Evolutionary conservation across 2,329 filamentous ascomycete genomes (phyloP).

Genomic region (Alternaria metachromatica): DNA sequence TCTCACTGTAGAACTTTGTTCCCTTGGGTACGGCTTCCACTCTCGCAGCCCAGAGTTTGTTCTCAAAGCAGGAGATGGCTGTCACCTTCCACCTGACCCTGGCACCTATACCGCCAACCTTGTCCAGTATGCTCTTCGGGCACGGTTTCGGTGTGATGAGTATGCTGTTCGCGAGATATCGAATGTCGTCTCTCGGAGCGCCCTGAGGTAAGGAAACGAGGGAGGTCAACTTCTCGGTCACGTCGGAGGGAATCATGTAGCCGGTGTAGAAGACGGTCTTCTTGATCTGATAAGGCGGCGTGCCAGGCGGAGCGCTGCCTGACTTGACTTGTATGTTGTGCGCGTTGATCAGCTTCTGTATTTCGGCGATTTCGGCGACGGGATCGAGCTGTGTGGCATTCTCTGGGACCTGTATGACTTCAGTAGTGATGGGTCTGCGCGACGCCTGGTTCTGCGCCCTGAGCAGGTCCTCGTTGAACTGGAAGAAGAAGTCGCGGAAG

Average conservation of each 20-base stretch:
- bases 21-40: conserved; percentile 74
- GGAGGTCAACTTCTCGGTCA: conserved; percentile 74
- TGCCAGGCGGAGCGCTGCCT: conserved; percentile 53
- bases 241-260: conserved; percentile 78
- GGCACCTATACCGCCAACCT: conserved; percentile 84
- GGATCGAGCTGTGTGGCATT: conserved; percentile 76
- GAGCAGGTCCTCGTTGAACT: conserved; percentile 72
- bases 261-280: conserved; percentile 91
- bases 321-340: conserved; percentile 72
- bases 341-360: conserved; percentile 86
- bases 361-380: conserved; percentile 77
- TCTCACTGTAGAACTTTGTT: conserved; percentile 75
- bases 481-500: conserved; percentile 83
- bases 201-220: conserved; percentile 70
- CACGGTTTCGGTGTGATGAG: conserved; percentile 84
- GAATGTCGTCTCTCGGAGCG: conserved; percentile 73
- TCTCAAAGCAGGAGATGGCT: conserved; percentile 75
- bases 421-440: conserved; percentile 71
- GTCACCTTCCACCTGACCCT: conserved; percentile 86
- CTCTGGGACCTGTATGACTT: conserved; percentile 88
- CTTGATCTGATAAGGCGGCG: conserved; percentile 71
- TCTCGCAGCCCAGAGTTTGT: conserved; percentile 85
- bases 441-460: conserved; percentile 52
- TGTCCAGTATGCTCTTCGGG: conserved; percentile 74
- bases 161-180: conserved; percentile 86